Conservation (phyloP, 257 asterid genomes). For the Solanum pinnatisectum region DNA sequence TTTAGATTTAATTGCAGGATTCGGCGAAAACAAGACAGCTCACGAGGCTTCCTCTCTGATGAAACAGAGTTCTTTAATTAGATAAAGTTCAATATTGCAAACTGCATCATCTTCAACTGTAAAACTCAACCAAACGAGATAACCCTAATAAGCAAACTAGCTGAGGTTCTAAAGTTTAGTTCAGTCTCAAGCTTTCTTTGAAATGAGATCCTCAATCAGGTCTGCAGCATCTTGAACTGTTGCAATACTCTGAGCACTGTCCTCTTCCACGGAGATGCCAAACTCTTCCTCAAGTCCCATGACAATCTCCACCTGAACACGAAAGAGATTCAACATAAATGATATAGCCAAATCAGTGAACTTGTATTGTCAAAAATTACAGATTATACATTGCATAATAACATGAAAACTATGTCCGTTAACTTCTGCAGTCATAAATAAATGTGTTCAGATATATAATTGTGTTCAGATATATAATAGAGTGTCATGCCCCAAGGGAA, state of each 20-base stretch:
- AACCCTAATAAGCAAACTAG: background rate
- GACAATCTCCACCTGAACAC: constrained; percentile 17
- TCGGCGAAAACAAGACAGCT: background rate
- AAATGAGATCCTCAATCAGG: constrained; percentile 14
- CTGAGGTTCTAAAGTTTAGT: background rate
- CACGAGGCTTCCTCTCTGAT: background rate
- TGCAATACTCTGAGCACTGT: constrained; percentile 13
- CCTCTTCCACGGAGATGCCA: constrained; percentile 15
- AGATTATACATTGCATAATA: background rate
- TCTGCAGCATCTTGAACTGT: constrained; percentile 20
- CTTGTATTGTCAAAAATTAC: background rate
- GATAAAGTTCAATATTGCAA: background rate
- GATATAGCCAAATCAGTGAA: background rate
- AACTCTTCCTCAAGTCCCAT: constrained; percentile 23
- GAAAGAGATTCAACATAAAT: background rate
- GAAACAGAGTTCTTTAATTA: background rate
- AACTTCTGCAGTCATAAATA: background rate
- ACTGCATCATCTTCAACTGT: background rate
- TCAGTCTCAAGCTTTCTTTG: constrained; percentile 2
- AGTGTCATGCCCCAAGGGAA: background rate
- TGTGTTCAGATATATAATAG: background rate
- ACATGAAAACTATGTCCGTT: background rate
- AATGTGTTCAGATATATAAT: background rate
- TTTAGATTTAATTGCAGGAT: background rate
- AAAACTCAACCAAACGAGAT: background rate